Percentiles rank a stretch among this genome's conserved stretches.
Evolutionary conservation across 495 filamentous ascomycete genomes (phyloP).

Genomic region (Poronia punctata): DNA sequence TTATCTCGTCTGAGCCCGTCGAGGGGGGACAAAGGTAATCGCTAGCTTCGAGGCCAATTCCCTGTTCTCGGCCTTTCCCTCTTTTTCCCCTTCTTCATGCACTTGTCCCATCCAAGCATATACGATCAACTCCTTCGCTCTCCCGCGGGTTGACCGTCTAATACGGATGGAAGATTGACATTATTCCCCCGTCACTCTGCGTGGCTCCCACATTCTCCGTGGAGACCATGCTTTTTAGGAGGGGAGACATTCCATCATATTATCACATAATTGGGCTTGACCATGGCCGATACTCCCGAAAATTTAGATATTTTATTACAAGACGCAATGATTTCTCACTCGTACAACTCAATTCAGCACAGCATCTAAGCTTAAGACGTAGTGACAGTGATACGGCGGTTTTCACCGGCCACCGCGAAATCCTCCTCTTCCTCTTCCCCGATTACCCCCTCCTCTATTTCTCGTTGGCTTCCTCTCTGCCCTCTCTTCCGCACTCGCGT

Average conservation of each 20-base stretch:
- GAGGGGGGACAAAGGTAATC: conserved; percentile 9
- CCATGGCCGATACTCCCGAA: no score
- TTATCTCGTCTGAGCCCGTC: no score
- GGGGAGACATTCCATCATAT: conserved; percentile 34
- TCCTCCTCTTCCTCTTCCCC: conserved; percentile 25
- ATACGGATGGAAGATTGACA: conserved; percentile 65
- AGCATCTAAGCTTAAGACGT: no score
- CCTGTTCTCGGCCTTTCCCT: not conserved
- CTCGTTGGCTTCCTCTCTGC: conserved; percentile 36
- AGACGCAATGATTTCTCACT: no score
- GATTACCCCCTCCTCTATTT: conserved; percentile 25
- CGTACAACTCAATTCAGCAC: no score
- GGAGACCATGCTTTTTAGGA: conserved; percentile 41
- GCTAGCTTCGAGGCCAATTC: not conserved
- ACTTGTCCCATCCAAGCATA: conserved; percentile 75
- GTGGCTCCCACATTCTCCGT: conserved; percentile 28
- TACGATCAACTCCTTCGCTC: conserved; percentile 48
- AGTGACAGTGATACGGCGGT: conserved; percentile 1
- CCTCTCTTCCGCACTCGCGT: conserved; percentile 61
- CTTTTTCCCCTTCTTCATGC: not conserved
- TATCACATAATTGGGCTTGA: no score
- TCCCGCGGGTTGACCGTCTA: conserved; percentile 65
- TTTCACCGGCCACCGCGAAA: conserved; percentile 19
- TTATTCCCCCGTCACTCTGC: conserved; percentile 43
- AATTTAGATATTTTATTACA: not conserved